A percentile compares a stretch with the other conserved stretches of the same genome.
These are phyloP conservation scores for Huiozyma sinensis DNA, from an alignment of 805 yeast species.

Conservation along the genomic window DNA sequence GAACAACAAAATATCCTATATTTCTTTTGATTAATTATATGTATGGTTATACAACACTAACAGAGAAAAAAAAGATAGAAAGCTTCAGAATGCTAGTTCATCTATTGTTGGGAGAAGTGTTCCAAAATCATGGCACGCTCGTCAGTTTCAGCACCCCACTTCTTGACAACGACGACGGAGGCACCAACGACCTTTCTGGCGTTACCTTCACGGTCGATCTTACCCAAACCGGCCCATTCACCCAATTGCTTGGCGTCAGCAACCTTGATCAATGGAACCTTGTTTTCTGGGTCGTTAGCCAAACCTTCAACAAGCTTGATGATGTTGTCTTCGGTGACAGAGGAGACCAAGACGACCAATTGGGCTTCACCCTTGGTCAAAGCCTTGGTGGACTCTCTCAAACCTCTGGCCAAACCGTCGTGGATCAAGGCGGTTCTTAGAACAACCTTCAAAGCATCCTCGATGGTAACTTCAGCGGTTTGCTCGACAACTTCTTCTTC, in stretches of 20 bases:
- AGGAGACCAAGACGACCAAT: conserved; percentile 93
- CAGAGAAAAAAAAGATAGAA: no score
- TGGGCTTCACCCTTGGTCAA: conserved; percentile 95
- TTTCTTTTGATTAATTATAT: neutral
- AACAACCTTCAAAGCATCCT: conserved; percentile 97
- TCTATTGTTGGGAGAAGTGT: conserved; percentile 85
- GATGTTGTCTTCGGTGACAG: conserved; percentile 96
- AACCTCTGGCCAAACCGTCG: conserved; percentile 99
- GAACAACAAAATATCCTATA: neutral
- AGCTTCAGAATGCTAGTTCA: conserved; percentile 8
- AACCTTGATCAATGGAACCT: conserved; percentile 97
- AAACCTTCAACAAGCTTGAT: conserved; percentile 97
- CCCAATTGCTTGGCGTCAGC: conserved; percentile 99
- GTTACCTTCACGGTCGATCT: conserved; percentile 99
- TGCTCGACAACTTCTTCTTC: conserved; percentile 74
- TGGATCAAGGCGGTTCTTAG: conserved; percentile 95
- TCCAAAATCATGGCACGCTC: conserved; percentile 94
- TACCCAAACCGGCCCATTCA: conserved; percentile 99
- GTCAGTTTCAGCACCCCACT: conserved; percentile 99
- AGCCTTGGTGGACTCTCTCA: conserved; percentile 99
- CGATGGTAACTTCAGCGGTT: conserved; percentile 85
- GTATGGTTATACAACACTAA: conserved; percentile 3
- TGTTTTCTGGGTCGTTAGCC: conserved; percentile 93
- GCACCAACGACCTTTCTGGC: conserved; percentile 99
- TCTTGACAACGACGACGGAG: conserved; percentile 97